phyloP scores from a whole-genome alignment of 2,329 filamentous ascomycete genomes.

The Aspergillus quadrilineatus region DNA sequence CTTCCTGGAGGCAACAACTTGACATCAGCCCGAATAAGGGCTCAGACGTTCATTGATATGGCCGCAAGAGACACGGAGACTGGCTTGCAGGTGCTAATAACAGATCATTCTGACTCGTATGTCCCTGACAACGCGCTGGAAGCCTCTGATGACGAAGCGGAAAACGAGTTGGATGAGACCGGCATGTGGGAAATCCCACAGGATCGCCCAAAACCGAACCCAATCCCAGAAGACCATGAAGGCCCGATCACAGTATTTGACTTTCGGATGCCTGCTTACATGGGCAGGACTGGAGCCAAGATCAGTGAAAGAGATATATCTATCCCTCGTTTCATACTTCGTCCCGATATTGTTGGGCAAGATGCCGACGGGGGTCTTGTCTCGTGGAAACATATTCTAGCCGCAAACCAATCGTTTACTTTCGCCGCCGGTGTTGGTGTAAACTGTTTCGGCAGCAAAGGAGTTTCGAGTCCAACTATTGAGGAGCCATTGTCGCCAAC shows the following conservation, averaged over 20 bases:
- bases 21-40: slow-evolving; percentile 46
- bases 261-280: slow-evolving; percentile 44
- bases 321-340: slow-evolving; percentile 43
- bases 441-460: slow-evolving; percentile 33
- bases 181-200: slow-evolving; percentile 27
- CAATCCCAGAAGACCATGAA: slow-evolving; percentile 21
- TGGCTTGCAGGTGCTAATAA: slow-evolving; percentile 42
- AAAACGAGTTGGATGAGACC: slow-evolving; percentile 36
- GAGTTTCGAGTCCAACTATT: slow-evolving; percentile 20
- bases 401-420: slow-evolving; percentile 40
- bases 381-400: slow-evolving; percentile 46
- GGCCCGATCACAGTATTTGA: slow-evolving; percentile 40
- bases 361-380: slow-evolving; percentile 47
- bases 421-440: slow-evolving; percentile 37
- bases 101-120: slow-evolving; percentile 42
- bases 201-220: slow-evolving; percentile 24
- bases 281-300: slow-evolving; percentile 37
- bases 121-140: slow-evolving; percentile 35
- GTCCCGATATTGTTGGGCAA: slow-evolving; percentile 42
- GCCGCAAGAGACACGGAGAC: slow-evolving; percentile 41
- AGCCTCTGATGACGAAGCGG: slow-evolving; percentile 32
- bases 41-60: slow-evolving; percentile 47
- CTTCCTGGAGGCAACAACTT: slow-evolving; percentile 45
- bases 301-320: slow-evolving; percentile 28
- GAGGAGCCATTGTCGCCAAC: slow-evolving; percentile 35